A percentile compares a stretch with the other conserved stretches of the same genome.
These are phyloP conservation scores for Dinochytrium kinnereticum DNA, from an alignment of 371 early-diverging fungal species.

Conservation along the genomic window DNA sequence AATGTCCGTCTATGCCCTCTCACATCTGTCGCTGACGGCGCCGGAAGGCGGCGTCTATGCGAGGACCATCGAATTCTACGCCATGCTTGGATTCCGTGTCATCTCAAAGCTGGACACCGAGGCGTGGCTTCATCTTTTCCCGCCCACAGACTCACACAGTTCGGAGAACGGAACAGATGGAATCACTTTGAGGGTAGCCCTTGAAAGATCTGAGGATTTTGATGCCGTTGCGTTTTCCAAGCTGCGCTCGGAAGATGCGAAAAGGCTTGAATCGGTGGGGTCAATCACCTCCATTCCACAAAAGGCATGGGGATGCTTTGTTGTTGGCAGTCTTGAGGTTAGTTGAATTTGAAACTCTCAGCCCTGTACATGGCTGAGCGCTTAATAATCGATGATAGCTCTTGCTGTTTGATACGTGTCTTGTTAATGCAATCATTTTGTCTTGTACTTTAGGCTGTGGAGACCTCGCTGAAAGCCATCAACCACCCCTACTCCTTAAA, in stretches of 20 bases:
- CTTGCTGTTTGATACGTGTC: no score
- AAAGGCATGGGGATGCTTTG: conserved; percentile 28
- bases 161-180: conserved; percentile 53
- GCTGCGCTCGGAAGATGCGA: background rate
- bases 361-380: background rate
- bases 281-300: background rate
- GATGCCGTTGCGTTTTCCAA: background rate
- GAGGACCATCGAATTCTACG: conserved; percentile 60
- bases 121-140: conserved; percentile 57
- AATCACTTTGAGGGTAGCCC: conserved; percentile 38
- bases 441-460: background rate
- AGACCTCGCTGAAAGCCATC: background rate
- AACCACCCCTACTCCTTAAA: conserved; percentile 8
- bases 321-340: conserved; percentile 42
- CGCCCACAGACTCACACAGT: conserved; percentile 27
- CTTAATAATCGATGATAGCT: background rate
- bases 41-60: conserved; percentile 42
- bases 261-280: conserved; percentile 18
- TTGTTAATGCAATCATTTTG: no score
- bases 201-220: background rate
- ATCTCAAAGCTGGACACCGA: conserved; percentile 43
- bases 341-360: conserved; percentile 13
- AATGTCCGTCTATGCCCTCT: conserved; percentile 55
- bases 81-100: conserved; percentile 60
- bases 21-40: conserved; percentile 64